Evolutionary conservation across 2,329 filamentous ascomycete species (phyloP), one percentile per base, ranked within the genome.

Genomic region (Onygena corvina): DNA sequence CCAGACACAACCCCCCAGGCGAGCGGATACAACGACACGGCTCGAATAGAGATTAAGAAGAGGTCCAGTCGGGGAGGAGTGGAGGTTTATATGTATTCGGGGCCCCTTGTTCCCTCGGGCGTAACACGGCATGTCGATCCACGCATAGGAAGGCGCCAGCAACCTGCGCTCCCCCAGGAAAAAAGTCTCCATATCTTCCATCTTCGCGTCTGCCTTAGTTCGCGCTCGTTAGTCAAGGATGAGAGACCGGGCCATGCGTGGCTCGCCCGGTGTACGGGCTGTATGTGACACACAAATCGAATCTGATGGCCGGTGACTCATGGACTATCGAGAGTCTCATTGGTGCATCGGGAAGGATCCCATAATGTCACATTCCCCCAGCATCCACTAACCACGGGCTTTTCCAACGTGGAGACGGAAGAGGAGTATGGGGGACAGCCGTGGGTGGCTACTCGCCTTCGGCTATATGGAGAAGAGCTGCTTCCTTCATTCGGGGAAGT

Each of bases 121-220:
- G 38, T 42, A 23, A 42, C 38, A 42, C 38, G 16, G 16, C 38
- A 42, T 42, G 38, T n/a, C 20, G 38, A 42, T 42, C 38, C 38
- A 42, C 21, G 38, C 38, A 42, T 18, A 21, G 27, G 38, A 42
- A 42, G 21, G 21, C 38, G 21, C 38, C 38, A 42, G 38, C 38
- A 42, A 29, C 5, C 4, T 42, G 38, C 38, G 38, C 27, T 42
- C 25, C 38, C n/a, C 21, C 38, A 38, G 21, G 34, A 38, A 38
- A 18, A 18, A 18, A 11, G 35, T 40, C 38, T 42, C 38, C 38
- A 42, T 42, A 42, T 42, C n/a, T n/a, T 42, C 27, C 38, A 42
- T 42, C 21, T 42, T 27, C 25, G 38, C 11, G 11, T 42, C n/a
- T n/a, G n/a, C n/a, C n/a, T n/a, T n/a, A n/a, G n/a, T n/a, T n/a